Percentiles rank a stretch among this genome's conserved stretches.
phyloP scores from a whole-genome alignment of 495 filamentous ascomycete genomes.

The Schizothecium vesticola region DNA sequence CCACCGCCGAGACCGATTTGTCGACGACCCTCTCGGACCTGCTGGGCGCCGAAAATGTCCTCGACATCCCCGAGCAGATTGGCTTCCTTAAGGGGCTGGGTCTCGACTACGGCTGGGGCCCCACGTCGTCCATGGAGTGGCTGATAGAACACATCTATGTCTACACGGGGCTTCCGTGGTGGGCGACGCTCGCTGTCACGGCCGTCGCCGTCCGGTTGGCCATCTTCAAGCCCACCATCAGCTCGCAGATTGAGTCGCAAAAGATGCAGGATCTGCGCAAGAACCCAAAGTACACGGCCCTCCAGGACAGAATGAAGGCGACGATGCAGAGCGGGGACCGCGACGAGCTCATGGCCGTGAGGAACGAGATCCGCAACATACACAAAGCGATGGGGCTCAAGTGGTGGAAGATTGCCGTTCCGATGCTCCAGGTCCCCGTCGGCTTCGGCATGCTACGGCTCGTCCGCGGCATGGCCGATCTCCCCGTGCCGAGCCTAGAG shows the following conservation, averaged over 20 bases:
- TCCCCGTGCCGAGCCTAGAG: slow-evolving; percentile 77
- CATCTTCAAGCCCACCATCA: slow-evolving; percentile 60
- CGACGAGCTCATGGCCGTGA: slow-evolving; percentile 33
- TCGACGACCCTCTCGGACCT: slow-evolving; percentile 25
- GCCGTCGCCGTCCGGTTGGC: slow-evolving; percentile 58
- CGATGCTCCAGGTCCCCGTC: slow-evolving; percentile 61
- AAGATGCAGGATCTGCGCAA: slow-evolving; percentile 46
- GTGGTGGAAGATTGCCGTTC: slow-evolving; percentile 48
- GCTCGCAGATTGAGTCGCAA: slow-evolving; percentile 54
- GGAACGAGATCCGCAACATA: slow-evolving; percentile 44
- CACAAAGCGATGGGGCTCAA: slow-evolving; percentile 51
- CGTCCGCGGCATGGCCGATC: slow-evolving; percentile 61
- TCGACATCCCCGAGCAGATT: slow-evolving; percentile 60
- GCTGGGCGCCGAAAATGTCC: slow-evolving; percentile 37
- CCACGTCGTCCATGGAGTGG: slow-evolving; percentile 63
- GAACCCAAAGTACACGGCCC: slow-evolving; percentile 47
- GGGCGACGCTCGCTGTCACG: slow-evolving; percentile 61
- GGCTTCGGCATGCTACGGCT: slow-evolving; percentile 76
- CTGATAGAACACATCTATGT: slow-evolving; percentile 78
- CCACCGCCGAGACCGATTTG: slow-evolving; percentile 9
- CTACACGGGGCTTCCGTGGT: slow-evolving; percentile 70
- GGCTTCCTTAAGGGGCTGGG: slow-evolving; percentile 81
- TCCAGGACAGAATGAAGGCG: slow-evolving; percentile 44
- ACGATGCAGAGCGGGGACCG: slow-evolving; percentile 36
- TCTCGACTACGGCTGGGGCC: slow-evolving; percentile 79